Evolutionary conservation across 495 filamentous ascomycete species (phyloP), one percentile per base, ranked within the genome.

Genomic region (Hyaloscypha variabilis): DNA sequence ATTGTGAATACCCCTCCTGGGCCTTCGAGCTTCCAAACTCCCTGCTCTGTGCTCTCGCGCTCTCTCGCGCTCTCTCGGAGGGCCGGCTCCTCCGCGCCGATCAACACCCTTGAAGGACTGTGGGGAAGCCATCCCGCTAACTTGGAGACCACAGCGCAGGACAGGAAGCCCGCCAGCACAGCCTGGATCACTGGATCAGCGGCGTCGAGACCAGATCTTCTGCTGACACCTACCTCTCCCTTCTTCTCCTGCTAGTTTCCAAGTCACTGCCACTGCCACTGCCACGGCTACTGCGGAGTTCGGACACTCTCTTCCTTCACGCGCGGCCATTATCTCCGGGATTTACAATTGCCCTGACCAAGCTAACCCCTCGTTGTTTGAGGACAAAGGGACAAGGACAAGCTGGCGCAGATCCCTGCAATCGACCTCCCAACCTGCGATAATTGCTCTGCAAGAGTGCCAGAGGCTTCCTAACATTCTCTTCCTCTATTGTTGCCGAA

Each of bases 381-480:
- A 46, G 39, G 17, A 46, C 39, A 2, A 46, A 46, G 13, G 39
- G 39, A 25, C 36, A 51, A 49, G 52, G 30, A 57, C 50, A 52
- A 58, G 34, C 62, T 30, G 62, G 54, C 21, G n/a, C 34, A 23
- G 2, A 58, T 26, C 62, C 62, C 62, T 64, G 62, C 54, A 64
- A 58, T 58, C 62, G 58, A 49, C 39, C 39, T 46, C 51, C 23
- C 23, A 17, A 24, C 36, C 28, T 54, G 29, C 51, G 8, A 54
- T 54, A 25, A 25, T 54, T 23, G 19, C 51, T 46, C 19, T 2
- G 51, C 6, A 54, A n/a, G 8, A 54, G 51, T 1, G 26, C 49
- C 8, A 24, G 39, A 46, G 19, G 39, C 6, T 19, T 46, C 13
- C 17, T 46, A 17, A 46, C 39, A 17, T 17, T 46, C 19, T 17